These are phyloP conservation scores for Backusella circina DNA, from an alignment of 192 early-diverging fungal genomes.

Conservation along the genomic window DNA sequence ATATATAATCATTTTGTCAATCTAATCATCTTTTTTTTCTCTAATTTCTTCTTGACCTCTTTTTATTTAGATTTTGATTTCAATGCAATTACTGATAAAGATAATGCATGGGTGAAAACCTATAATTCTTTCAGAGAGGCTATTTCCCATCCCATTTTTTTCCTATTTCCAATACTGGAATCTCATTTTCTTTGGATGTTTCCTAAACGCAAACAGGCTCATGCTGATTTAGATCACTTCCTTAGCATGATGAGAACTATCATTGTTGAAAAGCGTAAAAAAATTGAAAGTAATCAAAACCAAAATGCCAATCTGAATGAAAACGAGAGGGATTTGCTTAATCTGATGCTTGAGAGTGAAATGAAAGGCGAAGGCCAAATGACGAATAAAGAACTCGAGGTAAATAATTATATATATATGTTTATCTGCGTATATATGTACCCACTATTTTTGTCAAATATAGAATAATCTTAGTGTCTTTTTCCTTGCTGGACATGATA, in stretches of 20 bases:
- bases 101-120: background rate
- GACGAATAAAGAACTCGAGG: background rate
- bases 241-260: background rate
- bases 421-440: background rate
- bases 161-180: background rate
- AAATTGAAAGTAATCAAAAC: background rate
- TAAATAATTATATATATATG: conserved; percentile 24
- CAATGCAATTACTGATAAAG: background rate
- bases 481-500: conserved; percentile 57
- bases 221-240: background rate
- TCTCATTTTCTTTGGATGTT: background rate
- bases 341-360: background rate
- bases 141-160: background rate
- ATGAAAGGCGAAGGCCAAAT: background rate
- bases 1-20: no score
- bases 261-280: conserved; percentile 1
- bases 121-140: background rate
- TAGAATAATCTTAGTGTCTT: conserved; percentile 35
- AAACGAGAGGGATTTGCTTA: background rate
- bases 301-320: background rate
- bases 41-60: background rate
- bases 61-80: background rate
- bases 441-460: background rate
- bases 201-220: background rate
- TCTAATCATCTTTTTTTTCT: background rate